phyloP scores from a whole-genome alignment of 169 alveolate species.

The Neospora caninum region DNA sequence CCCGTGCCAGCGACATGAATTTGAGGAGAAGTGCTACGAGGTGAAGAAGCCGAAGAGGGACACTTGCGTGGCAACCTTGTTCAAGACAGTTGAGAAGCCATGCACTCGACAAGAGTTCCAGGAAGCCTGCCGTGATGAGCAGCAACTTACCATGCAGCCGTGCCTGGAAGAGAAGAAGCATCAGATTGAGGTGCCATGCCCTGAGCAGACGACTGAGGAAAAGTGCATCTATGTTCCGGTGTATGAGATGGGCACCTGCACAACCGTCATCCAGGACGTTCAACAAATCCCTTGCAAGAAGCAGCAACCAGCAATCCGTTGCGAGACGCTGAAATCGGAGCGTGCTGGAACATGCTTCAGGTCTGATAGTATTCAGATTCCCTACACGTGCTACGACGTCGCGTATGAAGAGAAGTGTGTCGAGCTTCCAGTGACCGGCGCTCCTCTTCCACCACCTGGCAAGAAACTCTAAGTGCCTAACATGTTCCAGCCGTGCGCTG shows the following conservation, averaged over 20 bases:
- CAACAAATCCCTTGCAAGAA: slow-evolving; percentile 54
- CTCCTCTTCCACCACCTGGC: slow-evolving; percentile 45
- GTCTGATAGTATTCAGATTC: slow-evolving; percentile 50
- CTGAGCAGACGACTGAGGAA: slow-evolving; percentile 60
- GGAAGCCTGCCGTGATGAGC: slow-evolving; percentile 60
- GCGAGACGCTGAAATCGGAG: slow-evolving; percentile 37
- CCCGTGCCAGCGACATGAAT: slow-evolving; percentile 57
- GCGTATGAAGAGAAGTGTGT: slow-evolving; percentile 64
- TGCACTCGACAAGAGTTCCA: slow-evolving; percentile 54
- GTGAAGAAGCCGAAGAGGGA: slow-evolving; percentile 54
- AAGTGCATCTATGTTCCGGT: slow-evolving; percentile 59
- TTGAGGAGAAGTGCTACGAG: slow-evolving; percentile 55
- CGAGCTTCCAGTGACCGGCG: slow-evolving; percentile 56
- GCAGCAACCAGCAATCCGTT: slow-evolving; percentile 47
- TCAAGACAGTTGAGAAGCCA: slow-evolving; percentile 47
- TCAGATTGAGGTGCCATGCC: slow-evolving; percentile 54
- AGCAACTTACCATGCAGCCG: slow-evolving; percentile 37
- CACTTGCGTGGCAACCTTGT: slow-evolving; percentile 52
- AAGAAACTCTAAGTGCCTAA: not conserved
- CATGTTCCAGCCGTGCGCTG: no score
- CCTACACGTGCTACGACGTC: slow-evolving; percentile 65
- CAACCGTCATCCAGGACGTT: slow-evolving; percentile 55
- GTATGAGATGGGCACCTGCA: slow-evolving; percentile 67
- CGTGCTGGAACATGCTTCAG: slow-evolving; percentile 62
- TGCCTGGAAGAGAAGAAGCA: slow-evolving; percentile 44